phyloP scores from a whole-genome alignment of 2,329 filamentous ascomycete genomes.

The Mycosphaerelloides madeirae region DNA sequence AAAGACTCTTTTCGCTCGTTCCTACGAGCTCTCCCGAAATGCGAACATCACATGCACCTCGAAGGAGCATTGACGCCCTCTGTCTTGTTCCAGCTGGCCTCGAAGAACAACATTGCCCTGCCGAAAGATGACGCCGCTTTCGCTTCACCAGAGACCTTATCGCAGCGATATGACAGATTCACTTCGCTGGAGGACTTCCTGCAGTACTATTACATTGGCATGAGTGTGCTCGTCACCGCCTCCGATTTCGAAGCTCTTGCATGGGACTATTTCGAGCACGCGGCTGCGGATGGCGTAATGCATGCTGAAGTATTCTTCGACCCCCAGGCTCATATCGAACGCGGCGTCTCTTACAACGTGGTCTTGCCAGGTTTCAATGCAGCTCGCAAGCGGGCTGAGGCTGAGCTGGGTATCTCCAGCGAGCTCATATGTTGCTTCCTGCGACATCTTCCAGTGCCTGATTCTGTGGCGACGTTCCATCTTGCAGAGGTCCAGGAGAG shows the following conservation, averaged over 20 bases:
- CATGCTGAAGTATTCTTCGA: constrained; percentile 80
- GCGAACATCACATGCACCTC: constrained; percentile 76
- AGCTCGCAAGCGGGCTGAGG: constrained; percentile 57
- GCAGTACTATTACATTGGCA: constrained; percentile 72
- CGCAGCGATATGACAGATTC: constrained; percentile 62
- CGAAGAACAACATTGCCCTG: constrained; percentile 60
- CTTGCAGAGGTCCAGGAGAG: constrained; percentile 41
- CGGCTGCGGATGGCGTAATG: constrained; percentile 61
- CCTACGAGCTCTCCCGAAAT: constrained; percentile 62
- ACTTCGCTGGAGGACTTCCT: constrained; percentile 72
- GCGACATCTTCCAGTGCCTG: constrained; percentile 60
- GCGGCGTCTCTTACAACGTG: constrained; percentile 59
- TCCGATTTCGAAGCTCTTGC: constrained; percentile 70
- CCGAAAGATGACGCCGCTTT: constrained; percentile 57
- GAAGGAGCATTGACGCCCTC: constrained; percentile 69
- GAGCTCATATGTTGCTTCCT: constrained; percentile 69
- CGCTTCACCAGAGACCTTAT: constrained; percentile 54
- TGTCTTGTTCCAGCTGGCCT: constrained; percentile 65
- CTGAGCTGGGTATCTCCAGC: constrained; percentile 60
- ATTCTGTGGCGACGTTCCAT: constrained; percentile 49
- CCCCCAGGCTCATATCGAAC: constrained; percentile 65
- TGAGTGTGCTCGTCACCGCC: constrained; percentile 61
- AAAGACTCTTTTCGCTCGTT: constrained; percentile 54
- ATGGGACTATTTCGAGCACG: constrained; percentile 65
- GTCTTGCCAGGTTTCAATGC: constrained; percentile 60